Evolutionary conservation across 1,284 basidiomycete species (phyloP), one percentile per base, ranked within the genome.

Genomic region (Fistulinella cinereoalba): DNA sequence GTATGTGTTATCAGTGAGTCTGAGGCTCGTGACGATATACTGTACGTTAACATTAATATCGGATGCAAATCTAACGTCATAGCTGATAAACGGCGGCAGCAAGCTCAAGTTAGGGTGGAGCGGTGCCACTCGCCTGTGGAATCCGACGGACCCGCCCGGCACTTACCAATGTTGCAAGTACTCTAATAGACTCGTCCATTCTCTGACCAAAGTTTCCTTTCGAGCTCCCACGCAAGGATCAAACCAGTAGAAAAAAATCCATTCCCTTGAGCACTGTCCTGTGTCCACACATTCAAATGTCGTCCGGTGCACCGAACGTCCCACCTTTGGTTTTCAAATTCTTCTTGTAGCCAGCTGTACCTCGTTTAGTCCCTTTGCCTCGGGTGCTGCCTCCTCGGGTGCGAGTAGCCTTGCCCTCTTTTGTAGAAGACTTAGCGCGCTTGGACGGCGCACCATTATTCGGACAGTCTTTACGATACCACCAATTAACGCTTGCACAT

Each of bases 231-330:
- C n/a, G n/a, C n/a, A n/a, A n/a, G n/a, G n/a, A n/a, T n/a, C n/a
- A n/a, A n/a, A n/a, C n/a, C n/a, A n/a, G n/a, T n/a, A n/a, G n/a
- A n/a, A n/a, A n/a, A n/a, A n/a, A n/a, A n/a, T n/a, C n/a, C n/a
- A n/a, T n/a, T n/a, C n/a, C n/a, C n/a, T n/a, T n/a, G n/a, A n/a
- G n/a, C n/a, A n/a, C n/a, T n/a, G n/a, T n/a, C n/a, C n/a, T n/a
- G n/a, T 27, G 25, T 19, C 34, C 12, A 37, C 27, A 19, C 13
- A 42, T 24, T 59, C 41, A 64, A 28, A 62, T 47, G 37, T 57
- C 68, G 37, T 70, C 66, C 10, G 66, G 69, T 32, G 66, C 67
- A 19, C 66, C 54, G 47, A 71, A 71, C 6, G 51, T 61, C 18
- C 66, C 66, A 24, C 55, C 43, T 41, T 70, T 71, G 22, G 67